These are phyloP conservation scores for Colletotrichum sp. DNA, from an alignment of 2,329 filamentous ascomycete genomes.

Conservation along the genomic window DNA sequence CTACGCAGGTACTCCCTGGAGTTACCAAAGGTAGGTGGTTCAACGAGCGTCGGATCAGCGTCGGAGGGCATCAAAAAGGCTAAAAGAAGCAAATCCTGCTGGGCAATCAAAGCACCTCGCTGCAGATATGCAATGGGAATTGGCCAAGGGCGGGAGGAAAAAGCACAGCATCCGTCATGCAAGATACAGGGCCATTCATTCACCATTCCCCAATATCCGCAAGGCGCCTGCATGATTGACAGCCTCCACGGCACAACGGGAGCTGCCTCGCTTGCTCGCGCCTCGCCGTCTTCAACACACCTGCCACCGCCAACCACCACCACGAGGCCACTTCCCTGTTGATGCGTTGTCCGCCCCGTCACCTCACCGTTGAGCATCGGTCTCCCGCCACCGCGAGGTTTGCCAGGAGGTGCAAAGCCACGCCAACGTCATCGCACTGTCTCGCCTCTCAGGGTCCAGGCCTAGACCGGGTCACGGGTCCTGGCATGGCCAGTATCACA, in stretches of 20 bases:
- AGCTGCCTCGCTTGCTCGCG: background rate
- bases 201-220: background rate
- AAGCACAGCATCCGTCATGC: background rate
- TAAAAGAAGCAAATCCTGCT: background rate
- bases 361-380: background rate
- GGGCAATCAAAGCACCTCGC: background rate
- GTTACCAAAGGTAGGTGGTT: background rate
- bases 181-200: background rate
- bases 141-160: background rate
- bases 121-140: background rate
- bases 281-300: background rate
- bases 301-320: background rate
- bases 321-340: background rate
- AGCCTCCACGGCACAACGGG: background rate
- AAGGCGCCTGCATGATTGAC: background rate
- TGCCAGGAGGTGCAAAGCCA: constrained; percentile 9
- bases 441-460: constrained; percentile 2
- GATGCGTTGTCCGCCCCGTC: background rate
- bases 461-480: constrained; percentile 2
- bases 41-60: background rate
- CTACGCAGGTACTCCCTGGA: background rate
- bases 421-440: constrained; percentile 17
- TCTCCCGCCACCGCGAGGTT: background rate
- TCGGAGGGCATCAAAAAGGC: background rate
- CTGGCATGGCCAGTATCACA: background rate